Percentiles rank a stretch among this genome's conserved stretches.
phyloP scores from a whole-genome alignment of 2,329 filamentous ascomycete genomes.

The Simplicillium sp. region DNA sequence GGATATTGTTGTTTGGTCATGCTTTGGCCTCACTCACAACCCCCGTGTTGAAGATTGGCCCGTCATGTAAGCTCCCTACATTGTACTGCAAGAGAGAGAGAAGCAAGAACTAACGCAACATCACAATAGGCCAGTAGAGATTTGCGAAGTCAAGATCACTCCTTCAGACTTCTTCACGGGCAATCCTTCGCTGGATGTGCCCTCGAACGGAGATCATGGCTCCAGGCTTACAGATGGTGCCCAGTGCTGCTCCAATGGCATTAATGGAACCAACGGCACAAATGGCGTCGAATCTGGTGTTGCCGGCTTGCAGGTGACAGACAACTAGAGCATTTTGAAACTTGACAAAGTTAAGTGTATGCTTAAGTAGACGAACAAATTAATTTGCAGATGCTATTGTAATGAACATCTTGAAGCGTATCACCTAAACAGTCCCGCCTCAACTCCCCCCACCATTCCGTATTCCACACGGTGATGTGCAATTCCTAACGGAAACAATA shows the following conservation, averaged over 20 bases:
- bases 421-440: too few relatives aligned
- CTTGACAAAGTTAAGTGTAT: too few relatives aligned
- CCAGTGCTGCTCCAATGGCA: too few relatives aligned
- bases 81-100: not conserved
- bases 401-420: too few relatives aligned
- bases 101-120: not conserved
- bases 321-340: too few relatives aligned
- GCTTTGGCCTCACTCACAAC: conserved; percentile 55
- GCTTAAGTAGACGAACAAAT: too few relatives aligned
- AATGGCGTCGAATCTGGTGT: conserved; percentile 21
- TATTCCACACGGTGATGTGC: too few relatives aligned
- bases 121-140: conserved; percentile 41
- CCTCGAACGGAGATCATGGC: conserved; percentile 20
- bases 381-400: too few relatives aligned
- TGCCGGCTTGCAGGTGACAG: not conserved
- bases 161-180: conserved; percentile 38
- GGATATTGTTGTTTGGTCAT: conserved; percentile 48
- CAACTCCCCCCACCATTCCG: too few relatives aligned
- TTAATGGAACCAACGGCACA: conserved; percentile 9
- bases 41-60: conserved; percentile 59
- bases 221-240: conserved; percentile 8
- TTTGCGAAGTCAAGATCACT: conserved; percentile 31
- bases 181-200: conserved; percentile 37
- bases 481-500: too few relatives aligned
- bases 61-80: conserved; percentile 42